Evolutionary conservation across 495 filamentous ascomycete genomes (phyloP), one percentile per base, ranked within the genome.

Genomic region (Articulospora tetracladia): DNA sequence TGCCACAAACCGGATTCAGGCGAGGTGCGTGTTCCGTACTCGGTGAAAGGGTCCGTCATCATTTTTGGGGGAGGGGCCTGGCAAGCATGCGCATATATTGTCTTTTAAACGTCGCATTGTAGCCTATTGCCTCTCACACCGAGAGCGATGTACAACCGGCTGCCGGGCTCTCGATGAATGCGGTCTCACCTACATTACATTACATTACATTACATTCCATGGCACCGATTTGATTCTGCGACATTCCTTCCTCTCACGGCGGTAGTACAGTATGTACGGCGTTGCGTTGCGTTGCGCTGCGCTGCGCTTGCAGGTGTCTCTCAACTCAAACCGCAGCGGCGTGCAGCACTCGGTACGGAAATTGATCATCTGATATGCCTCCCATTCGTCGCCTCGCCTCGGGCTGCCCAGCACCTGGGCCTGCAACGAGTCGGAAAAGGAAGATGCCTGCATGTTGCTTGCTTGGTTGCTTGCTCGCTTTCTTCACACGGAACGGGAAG

Each of bases 291-390:
- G 60, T 55, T 32, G 34, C 28, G 23, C 53, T 30, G 25, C 39
- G 30, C n/a, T 23, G 55, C 61, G 41, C 20, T 54, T 13, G 13
- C 39, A 19, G 41, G 12, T 19, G 51, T 39, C 27, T 41, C 20
- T 15, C 23, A 28, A 27, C 34, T 59, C 30, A 47, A 23, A 26
- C 22, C 51, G 51, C 50, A 28, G 48, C 53, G 53, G 20, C 47
- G 26, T 57, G 47, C 60, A 55, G 39, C 30, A 30, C 54, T 57
- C 32, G 59, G 59, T 39, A 57, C 25, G 26, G 26, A 22, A 22
- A 49, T 57, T 53, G 53, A 36, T 62, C 59, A 62, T 50, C 50
- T 63, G 60, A 63, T 58, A 39, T 34, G 7, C 3, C 20, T 20
- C 10, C 51, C 13, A 51, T 61, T 61, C 53, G 60, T 53, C 19